Evolutionary conservation across 768 basidiomycete species (phyloP).

Genomic region (Pleurotus tuber-regium): DNA sequence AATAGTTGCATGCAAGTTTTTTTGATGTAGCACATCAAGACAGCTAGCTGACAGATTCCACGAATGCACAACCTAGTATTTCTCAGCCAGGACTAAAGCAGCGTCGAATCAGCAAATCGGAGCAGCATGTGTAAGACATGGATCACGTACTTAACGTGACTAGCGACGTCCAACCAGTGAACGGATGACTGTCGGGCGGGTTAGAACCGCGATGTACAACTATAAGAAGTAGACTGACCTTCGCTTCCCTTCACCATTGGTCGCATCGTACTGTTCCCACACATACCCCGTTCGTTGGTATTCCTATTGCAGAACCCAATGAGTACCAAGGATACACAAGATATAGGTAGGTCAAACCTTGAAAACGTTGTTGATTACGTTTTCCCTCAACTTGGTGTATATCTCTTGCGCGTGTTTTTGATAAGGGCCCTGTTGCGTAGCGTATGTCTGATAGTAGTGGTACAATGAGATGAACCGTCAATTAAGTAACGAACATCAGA

Average conservation of each 20-base stretch:
- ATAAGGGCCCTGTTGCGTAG: slow-evolving; percentile 75
- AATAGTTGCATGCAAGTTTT: not conserved
- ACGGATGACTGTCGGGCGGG: slow-evolving; percentile 69
- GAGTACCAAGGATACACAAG: not conserved
- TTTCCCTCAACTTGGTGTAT: slow-evolving; percentile 76
- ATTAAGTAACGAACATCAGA: not conserved
- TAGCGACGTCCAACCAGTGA: slow-evolving; percentile 95
- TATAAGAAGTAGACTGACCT: slow-evolving; percentile 48
- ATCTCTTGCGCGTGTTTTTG: slow-evolving; percentile 72
- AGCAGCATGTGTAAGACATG: not conserved
- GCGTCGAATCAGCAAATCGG: slow-evolving; percentile 10
- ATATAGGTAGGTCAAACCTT: slow-evolving; percentile 31
- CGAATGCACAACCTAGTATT: slow-evolving; percentile 47
- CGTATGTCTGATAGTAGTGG: slow-evolving; percentile 59
- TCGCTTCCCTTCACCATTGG: slow-evolving; percentile 78
- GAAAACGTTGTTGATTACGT: slow-evolving; percentile 82
- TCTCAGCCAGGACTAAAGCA: slow-evolving; percentile 61
- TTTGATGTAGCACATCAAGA: not conserved
- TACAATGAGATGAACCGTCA: not conserved
- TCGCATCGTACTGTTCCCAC: slow-evolving; percentile 95
- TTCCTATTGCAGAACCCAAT: slow-evolving; percentile 48
- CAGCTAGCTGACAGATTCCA: no score
- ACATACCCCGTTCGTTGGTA: slow-evolving; percentile 92
- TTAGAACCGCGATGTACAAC: slow-evolving; percentile 10
- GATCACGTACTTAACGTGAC: slow-evolving; percentile 75